Evolutionary conservation across 768 basidiomycete genomes (phyloP).

Genomic region (Auriscalpium orientale): DNA sequence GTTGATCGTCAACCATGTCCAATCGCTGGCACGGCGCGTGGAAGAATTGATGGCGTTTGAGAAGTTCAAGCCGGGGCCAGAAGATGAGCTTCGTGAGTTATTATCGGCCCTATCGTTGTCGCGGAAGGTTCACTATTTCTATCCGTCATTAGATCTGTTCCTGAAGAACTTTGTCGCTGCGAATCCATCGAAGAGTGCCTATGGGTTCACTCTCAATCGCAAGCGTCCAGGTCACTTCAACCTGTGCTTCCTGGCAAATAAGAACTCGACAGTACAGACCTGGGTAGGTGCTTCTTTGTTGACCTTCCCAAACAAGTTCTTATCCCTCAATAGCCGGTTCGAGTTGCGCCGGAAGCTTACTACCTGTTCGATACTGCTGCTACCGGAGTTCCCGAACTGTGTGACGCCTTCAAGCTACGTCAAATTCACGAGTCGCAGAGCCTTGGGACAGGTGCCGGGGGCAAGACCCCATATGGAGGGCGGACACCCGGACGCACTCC

Average conservation of each 20-base stretch:
- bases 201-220: constrained; percentile 89
- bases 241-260: constrained; percentile 89
- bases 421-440: constrained; percentile 76
- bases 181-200: constrained; percentile 91
- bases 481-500: constrained; percentile 72
- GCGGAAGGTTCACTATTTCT: not conserved
- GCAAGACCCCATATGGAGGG: constrained; percentile 79
- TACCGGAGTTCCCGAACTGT: constrained; percentile 85
- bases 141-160: constrained; percentile 54
- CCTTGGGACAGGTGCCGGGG: constrained; percentile 45
- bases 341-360: constrained; percentile 83
- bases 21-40: constrained; percentile 86
- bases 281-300: constrained; percentile 57
- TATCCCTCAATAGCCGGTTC: constrained; percentile 52
- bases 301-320: too few species aligned
- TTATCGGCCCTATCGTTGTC: not conserved
- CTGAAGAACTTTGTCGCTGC: constrained; percentile 87
- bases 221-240: constrained; percentile 90
- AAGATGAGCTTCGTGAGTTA: constrained; percentile 82
- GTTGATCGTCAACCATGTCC: constrained; percentile 92
- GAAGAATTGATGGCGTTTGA: constrained; percentile 95
- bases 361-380: constrained; percentile 87
- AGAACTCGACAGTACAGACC: constrained; percentile 80
- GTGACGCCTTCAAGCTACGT: constrained; percentile 91
- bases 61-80: constrained; percentile 83